Evolutionary conservation across 73 alveolate species (phyloP).

Genomic region (Paramecium sexaurelia): DNA sequence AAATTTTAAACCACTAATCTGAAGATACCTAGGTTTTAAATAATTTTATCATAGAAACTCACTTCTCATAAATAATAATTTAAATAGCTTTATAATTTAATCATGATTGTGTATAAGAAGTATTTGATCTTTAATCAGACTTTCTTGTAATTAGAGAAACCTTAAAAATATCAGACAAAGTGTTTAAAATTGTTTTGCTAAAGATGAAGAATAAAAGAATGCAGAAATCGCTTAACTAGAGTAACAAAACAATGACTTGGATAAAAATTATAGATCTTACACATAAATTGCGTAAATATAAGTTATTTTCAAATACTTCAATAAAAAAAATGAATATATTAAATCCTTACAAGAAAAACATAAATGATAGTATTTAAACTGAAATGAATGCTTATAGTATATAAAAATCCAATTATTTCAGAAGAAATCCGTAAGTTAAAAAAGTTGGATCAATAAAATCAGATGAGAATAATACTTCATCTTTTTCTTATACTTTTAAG

Average conservation of each 20-base stretch:
- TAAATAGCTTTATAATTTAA: neutral
- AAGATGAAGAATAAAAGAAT: neutral
- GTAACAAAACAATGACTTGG: neutral
- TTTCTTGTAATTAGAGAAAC: neutral
- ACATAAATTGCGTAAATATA: neutral
- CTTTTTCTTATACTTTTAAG: neutral
- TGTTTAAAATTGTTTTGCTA: neutral
- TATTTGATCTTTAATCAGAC: constrained; percentile 1
- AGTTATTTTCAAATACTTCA: neutral
- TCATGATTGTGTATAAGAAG: neutral
- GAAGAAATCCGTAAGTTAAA: neutral
- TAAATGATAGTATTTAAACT: neutral
- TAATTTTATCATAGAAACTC: neutral
- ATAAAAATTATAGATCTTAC: neutral
- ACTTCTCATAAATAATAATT: neutral
- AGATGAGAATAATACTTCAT: neutral
- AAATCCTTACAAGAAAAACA: neutral
- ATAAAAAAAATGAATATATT: neutral
- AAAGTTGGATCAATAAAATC: constrained; percentile 5
- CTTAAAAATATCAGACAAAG: neutral
- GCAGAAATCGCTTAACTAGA: neutral
- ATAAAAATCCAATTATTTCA: neutral
- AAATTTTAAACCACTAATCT: neutral
- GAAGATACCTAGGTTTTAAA: neutral
- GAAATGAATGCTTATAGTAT: neutral